Evolutionary conservation across 208 protist species (phyloP), one percentile per base, ranked within the genome.

Genomic region (Acanthamoeba triangularis): DNA sequence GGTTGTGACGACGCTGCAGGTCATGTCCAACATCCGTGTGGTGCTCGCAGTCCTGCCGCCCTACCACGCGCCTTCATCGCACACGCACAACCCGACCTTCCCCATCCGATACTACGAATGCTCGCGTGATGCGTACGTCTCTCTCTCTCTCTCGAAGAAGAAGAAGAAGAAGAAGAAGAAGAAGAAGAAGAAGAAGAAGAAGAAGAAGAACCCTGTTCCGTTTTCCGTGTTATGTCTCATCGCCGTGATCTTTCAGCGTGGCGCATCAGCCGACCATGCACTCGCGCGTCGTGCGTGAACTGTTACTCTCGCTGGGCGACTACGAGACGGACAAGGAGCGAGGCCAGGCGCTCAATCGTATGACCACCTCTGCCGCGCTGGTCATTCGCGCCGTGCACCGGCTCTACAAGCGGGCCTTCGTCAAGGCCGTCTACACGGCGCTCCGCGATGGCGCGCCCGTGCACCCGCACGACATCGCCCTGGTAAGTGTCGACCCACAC

Each of bases 391-490:
- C 65, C 37, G 90, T 84, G 49, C 90, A 84, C 18, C 30, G 33
- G 67, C 90, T 94, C 41, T 84, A 94, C 54, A 67, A 78, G 74
- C 61, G 90, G 14, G 52, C 44, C 20, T 94, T 94, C 80, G 90
- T 94, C 47, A 94, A 94, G 33, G 90, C 90, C 37, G 69, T 94
- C 47, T 94, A 94, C 90, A 94, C 90, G 20, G 65, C 90, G 33
- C 52, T 94, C 28, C 63, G 90, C n/a, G 74, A 84, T 30, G 74
- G 90, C 44, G 56, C 56, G 8, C 90, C 90, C 8, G 90, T 94
- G 2, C 90, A 94, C 49, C 90, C 90, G n/a, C 63, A 94, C 37
- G 90, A 94, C 74, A 72, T 94, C 28, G 30, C 16, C 1, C 41
- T 59, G 76, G 76, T 85, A 85, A 7, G 67, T 76, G 13, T 25